Percentiles rank a stretch among this genome's conserved stretches.
phyloP scores from a whole-genome alignment of 2,329 filamentous ascomycete species.

The Sphaceloma murrayae region DNA sequence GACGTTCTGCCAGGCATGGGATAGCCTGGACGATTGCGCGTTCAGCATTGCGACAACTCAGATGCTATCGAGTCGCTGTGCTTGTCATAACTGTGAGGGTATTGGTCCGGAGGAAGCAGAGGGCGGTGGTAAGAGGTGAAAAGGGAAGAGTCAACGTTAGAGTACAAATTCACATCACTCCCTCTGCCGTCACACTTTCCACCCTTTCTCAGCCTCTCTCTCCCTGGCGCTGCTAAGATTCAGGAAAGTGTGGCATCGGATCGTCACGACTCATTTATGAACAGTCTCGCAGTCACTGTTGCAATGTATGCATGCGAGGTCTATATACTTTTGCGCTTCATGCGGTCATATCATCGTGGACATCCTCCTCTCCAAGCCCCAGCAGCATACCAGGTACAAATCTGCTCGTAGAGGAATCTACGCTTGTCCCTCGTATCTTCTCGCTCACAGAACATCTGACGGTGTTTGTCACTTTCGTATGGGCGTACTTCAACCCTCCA shows the following conservation, averaged over 20 bases:
- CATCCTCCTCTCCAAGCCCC: no score
- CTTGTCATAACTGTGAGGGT: no score
- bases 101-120: no score
- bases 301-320: neutral
- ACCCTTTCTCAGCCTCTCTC: no score
- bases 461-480: no score
- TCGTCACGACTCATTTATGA: no score
- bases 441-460: no score
- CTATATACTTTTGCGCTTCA: neutral
- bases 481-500: conserved; percentile 22
- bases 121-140: conserved; percentile 2
- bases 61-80: conserved; percentile 12
- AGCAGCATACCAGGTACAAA: no score
- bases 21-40: conserved; percentile 26
- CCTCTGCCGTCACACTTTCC: no score
- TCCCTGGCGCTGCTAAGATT: no score
- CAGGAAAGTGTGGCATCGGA: no score
- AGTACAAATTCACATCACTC: neutral
- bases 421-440: neutral
- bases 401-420: neutral
- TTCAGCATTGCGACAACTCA: conserved; percentile 27
- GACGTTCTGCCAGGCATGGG: conserved; percentile 41
- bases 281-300: no score
- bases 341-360: neutral
- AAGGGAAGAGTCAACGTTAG: conserved; percentile 21